Evolutionary conservation across 108 stramenopile species (phyloP), one percentile per base, ranked within the genome.

Genomic region (Cyclotella baltica): DNA sequence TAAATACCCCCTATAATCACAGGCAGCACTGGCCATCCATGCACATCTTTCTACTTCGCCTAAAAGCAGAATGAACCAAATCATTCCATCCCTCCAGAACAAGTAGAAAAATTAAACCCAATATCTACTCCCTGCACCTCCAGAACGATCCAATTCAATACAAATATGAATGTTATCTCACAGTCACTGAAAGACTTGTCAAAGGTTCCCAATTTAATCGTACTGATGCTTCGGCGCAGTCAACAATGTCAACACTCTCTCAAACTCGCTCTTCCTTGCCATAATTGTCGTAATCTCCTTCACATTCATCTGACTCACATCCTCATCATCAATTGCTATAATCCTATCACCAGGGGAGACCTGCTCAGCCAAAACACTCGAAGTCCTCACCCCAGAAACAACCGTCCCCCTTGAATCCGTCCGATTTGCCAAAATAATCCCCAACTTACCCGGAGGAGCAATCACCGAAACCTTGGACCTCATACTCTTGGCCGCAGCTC

Each of bases 361-460:
- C 53, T 89, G 79, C 1, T 91, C 87, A 2, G 86, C 91, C 76
- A 96, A 72, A 8, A 92, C 93, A 53, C 80, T 83, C 3, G 91
- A 89, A 6, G 91, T 92, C 33, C 95, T 84, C 30, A 96, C 93
- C 11, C 93, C 93, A 8, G 93, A 93, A 28, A 96, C 95, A n/a
- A 94, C 90, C 0, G 95, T 96, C 29, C 93, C 95, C 48, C 87
- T 86, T 1, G 88, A 85, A 77, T 96, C 95, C 6, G 92, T 91
- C 75, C 89, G 87, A 82, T 94, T 93, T n/a, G 95, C 93, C 27
- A 96, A 81, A 79, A 93, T 93, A 77, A 96, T 96, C 31, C 93
- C 95, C 48, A 96, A 70, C 70, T 96, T 96, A 6, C 95, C 95
- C 9, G 95, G 93, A 40, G 95, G 95, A 10, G 93, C 93, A 29